phyloP scores from a whole-genome alignment of 495 filamentous ascomycete species.

The Hyaloscypha finlandica region DNA sequence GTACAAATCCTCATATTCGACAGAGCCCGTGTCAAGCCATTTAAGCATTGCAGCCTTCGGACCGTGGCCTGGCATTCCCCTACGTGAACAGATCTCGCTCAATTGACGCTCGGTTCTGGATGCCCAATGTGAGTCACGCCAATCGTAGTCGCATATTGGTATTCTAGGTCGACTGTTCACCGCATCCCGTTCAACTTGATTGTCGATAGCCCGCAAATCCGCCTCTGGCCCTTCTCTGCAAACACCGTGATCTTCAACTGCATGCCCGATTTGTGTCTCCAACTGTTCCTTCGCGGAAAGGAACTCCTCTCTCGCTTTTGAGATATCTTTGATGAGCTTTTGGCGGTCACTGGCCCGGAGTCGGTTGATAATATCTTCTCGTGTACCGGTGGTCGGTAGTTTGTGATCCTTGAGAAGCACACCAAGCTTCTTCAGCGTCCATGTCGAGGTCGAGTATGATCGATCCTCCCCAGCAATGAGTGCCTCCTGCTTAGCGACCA shows the following conservation, averaged over 20 bases:
- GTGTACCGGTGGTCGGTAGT: neutral
- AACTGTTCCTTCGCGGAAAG: neutral
- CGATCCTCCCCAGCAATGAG: neutral
- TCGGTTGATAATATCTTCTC: neutral
- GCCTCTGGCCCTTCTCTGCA: too few relatives aligned
- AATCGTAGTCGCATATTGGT: slow-evolving; percentile 15
- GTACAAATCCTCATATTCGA: slow-evolving; percentile 21
- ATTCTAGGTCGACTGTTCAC: too few relatives aligned
- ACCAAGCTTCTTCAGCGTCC: neutral
- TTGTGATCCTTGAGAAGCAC: neutral
- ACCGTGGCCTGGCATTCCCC: slow-evolving; percentile 15
- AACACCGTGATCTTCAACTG: neutral
- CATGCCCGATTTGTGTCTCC: slow-evolving; percentile 11
- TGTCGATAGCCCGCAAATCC: too few relatives aligned
- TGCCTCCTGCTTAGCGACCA: neutral
- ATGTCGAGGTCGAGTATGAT: neutral
- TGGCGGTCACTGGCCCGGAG: slow-evolving; percentile 3
- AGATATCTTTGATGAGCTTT: neutral
- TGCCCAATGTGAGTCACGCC: slow-evolving; percentile 21
- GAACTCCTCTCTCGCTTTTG: too few relatives aligned
- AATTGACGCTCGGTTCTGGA: slow-evolving; percentile 17
- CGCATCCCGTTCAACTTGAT: too few relatives aligned
- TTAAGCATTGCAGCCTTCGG: slow-evolving; percentile 21
- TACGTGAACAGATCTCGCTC: slow-evolving; percentile 11
- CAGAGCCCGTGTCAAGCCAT: slow-evolving; percentile 22